Evolutionary conservation across 2,329 filamentous ascomycete species (phyloP).

Genomic region (Lasiodiplodia gonubiensis): DNA sequence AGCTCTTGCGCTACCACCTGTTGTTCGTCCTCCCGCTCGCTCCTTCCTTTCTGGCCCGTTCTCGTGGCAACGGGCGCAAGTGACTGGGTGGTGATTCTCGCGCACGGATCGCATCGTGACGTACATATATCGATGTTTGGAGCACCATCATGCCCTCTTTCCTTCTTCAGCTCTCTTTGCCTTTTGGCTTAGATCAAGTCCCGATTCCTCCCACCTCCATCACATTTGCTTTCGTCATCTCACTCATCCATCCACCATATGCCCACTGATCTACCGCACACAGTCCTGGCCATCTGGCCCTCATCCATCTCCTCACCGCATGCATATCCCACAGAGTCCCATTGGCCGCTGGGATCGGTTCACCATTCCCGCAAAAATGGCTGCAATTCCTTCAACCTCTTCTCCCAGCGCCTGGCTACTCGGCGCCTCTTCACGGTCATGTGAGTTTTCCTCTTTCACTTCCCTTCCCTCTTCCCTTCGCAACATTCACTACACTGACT

Average conservation of each 20-base stretch:
- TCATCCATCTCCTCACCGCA: too few relatives aligned
- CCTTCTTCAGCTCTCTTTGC: not conserved
- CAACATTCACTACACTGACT: too few relatives aligned
- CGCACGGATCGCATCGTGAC: not conserved
- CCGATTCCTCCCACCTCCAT: not conserved
- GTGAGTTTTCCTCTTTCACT: too few relatives aligned
- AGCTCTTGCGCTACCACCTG: not conserved
- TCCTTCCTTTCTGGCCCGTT: not conserved
- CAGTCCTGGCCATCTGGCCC: too few relatives aligned
- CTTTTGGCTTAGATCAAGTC: not conserved
- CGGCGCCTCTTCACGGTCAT: too few relatives aligned
- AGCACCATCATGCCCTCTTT: not conserved
- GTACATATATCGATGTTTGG: not conserved
- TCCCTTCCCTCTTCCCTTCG: too few relatives aligned
- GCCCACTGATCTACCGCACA: too few relatives aligned
- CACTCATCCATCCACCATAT: not conserved
- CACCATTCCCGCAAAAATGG: too few relatives aligned
- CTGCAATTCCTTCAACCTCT: not conserved
- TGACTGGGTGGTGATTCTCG: not conserved
- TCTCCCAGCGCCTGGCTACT: too few relatives aligned
- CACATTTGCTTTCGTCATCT: not conserved
- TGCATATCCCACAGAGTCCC: too few relatives aligned
- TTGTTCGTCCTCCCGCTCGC: not conserved
- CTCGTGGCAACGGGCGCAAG: not conserved
- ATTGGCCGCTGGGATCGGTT: too few relatives aligned